phyloP scores from a whole-genome alignment of 2,329 filamentous ascomycete species.

The Penicillium expansum region DNA sequence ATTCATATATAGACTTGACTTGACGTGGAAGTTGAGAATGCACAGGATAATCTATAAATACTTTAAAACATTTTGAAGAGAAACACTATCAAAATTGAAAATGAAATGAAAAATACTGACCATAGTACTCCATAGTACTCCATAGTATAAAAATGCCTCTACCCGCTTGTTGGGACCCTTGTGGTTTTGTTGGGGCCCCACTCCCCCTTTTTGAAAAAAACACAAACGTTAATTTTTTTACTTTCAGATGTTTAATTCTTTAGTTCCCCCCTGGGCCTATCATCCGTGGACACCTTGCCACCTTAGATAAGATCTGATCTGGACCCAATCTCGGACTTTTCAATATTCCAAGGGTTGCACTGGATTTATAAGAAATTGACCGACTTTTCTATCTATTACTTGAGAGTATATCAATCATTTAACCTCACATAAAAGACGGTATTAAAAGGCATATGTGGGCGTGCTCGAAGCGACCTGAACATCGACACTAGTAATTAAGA shows the following conservation, averaged over 20 bases:
- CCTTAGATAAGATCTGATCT: slow-evolving; percentile 13
- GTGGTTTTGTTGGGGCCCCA: slow-evolving; percentile 25
- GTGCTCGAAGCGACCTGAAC: background rate
- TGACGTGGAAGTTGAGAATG: no score
- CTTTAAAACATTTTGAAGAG: background rate
- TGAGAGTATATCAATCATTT: background rate
- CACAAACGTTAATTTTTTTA: slow-evolving; percentile 8
- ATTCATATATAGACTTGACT: background rate
- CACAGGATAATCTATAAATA: background rate
- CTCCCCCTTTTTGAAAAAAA: slow-evolving; percentile 12
- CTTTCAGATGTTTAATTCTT: background rate
- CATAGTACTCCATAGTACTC: no score
- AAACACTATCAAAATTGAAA: background rate
- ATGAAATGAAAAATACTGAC: background rate
- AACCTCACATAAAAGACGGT: background rate
- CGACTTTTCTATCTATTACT: background rate
- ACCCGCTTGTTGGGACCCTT: slow-evolving; percentile 23
- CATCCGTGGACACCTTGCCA: background rate
- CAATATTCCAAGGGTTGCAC: background rate
- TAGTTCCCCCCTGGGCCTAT: background rate
- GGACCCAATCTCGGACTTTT: background rate
- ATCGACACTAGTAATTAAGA: background rate
- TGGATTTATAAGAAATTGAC: background rate
- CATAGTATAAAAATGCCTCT: background rate
- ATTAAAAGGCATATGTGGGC: background rate